phyloP scores from a whole-genome alignment of 768 basidiomycete species.

The Serendipita sp. region DNA sequence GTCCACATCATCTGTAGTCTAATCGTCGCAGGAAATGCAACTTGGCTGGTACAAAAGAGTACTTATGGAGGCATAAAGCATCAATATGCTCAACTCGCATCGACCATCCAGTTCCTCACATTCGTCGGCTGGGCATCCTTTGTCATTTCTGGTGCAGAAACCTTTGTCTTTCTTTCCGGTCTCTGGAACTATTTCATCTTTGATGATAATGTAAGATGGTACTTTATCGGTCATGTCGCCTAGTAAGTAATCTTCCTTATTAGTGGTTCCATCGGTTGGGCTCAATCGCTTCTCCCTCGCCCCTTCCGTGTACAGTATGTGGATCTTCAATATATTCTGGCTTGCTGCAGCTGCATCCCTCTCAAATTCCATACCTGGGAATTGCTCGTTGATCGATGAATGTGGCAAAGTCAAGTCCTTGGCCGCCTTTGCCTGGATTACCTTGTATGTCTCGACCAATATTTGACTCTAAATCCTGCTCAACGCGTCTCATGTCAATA shows the following conservation, averaged over 20 bases:
- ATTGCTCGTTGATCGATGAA: neutral
- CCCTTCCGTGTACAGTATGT: neutral
- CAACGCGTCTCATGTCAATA: neutral
- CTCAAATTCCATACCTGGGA: neutral
- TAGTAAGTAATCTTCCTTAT: neutral
- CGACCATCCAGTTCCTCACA: neutral
- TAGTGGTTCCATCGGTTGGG: neutral
- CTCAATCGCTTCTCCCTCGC: neutral
- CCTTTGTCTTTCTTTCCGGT: neutral
- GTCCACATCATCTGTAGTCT: conserved; percentile 6
- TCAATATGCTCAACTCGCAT: neutral
- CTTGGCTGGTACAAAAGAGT: neutral
- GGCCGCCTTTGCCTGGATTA: neutral
- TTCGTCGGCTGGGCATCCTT: neutral
- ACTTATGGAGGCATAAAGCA: neutral
- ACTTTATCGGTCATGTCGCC: neutral
- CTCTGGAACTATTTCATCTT: neutral
- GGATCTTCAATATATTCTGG: neutral
- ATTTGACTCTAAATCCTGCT: neutral
- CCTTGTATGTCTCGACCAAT: neutral
- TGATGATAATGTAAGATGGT: neutral
- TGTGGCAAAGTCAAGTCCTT: neutral
- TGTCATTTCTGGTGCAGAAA: neutral
- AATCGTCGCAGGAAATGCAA: conserved; percentile 3
- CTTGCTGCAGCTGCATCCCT: neutral